A percentile compares a stretch with the other conserved stretches of the same genome.
phyloP scores from a whole-genome alignment of 495 filamentous ascomycete genomes.

The Lasiosphaeriaceae sp. region DNA sequence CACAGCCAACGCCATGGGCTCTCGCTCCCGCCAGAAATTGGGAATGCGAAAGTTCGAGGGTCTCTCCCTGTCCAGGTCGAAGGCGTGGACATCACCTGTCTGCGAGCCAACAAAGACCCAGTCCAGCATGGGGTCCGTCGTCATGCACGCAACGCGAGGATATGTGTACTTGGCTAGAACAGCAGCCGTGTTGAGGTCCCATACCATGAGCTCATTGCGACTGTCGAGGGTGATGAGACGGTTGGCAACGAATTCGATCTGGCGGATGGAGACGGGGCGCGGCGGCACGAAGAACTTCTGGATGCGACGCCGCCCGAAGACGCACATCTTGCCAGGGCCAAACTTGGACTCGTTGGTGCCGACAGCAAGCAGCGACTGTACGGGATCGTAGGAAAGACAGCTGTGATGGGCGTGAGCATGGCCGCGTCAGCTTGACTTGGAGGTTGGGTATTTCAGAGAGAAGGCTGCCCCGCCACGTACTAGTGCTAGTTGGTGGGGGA shows the following conservation, averaged over 20 bases:
- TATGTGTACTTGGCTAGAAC: slow-evolving; percentile 63
- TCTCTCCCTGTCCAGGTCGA: slow-evolving; percentile 79
- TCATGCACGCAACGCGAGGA: slow-evolving; percentile 65
- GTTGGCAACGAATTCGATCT: slow-evolving; percentile 54
- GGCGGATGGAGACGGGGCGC: slow-evolving; percentile 31
- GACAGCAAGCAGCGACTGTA: slow-evolving; percentile 90
- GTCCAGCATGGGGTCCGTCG: slow-evolving; percentile 83
- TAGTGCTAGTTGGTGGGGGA: too few species aligned
- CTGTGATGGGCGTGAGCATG: slow-evolving; percentile 26
- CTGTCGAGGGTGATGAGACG: slow-evolving; percentile 79
- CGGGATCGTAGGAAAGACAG: slow-evolving; percentile 81
- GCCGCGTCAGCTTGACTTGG: too few species aligned
- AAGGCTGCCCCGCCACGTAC: too few species aligned
- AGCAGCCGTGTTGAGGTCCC: slow-evolving; percentile 61
- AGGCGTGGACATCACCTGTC: slow-evolving; percentile 78
- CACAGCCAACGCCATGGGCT: slow-evolving; percentile 39
- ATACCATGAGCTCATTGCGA: slow-evolving; percentile 78
- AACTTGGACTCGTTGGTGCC: slow-evolving; percentile 80
- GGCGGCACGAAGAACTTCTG: slow-evolving; percentile 71
- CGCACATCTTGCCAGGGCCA: slow-evolving; percentile 77
- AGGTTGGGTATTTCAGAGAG: too few species aligned
- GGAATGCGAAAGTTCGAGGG: slow-evolving; percentile 74
- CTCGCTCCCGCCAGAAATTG: slow-evolving; percentile 72
- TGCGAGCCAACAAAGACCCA: slow-evolving; percentile 80
- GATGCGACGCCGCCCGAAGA: slow-evolving; percentile 84